Base-by-base conservation (phyloP, 345 rosid species). In the Camelina hispida region DNA sequence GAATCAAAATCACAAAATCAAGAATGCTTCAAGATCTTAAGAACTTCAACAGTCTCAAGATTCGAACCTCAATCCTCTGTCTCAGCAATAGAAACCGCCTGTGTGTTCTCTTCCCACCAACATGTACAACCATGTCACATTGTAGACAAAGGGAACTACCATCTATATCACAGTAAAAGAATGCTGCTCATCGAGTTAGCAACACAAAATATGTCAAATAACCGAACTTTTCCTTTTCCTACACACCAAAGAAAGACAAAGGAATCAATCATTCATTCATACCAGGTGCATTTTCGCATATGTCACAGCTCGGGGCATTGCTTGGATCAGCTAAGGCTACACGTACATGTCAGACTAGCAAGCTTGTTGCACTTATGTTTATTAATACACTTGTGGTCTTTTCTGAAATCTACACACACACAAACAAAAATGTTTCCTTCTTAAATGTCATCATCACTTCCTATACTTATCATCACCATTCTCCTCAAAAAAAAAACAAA, bases 211-310 rank as follows among this genome's bases (percentile, higher is more conserved):
- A 63, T 37, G 0, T 53, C 18, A 35, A n/a, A 32, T 48, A 53
- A 2, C 34, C 23, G 25, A 47, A 54, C 70, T 13, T 23, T 52
- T 18, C 12, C 8, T 22, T 20, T 9, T 3, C 3, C 6, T 16
- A 61, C 1, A 72, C 13, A 20, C 2, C 11, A 60, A 48, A 62
- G 35, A 74, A 63, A 61, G 25, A 60, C 46, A 66, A 52, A 57
- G 35, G n/a, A n/a, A 32, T 47, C 69, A 50, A 3, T 25, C 28
- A 25, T 23, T 69, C 69, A 47, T 25, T 69, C 69, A 47, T 74
- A 90, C 97, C 96, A 7, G 92, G 89, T 63, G 88, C 89, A 78
- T 85, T 88, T 81, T 89, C 97, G 50, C 98, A 93, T 11, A 89
- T 85, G 60, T 89, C 97, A 78, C 98, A 93, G 37, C 84, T 86